These are phyloP conservation scores for Themeda triandra DNA, from an alignment of 176 grass and related monocot genomes.

Conservation along the genomic window DNA sequence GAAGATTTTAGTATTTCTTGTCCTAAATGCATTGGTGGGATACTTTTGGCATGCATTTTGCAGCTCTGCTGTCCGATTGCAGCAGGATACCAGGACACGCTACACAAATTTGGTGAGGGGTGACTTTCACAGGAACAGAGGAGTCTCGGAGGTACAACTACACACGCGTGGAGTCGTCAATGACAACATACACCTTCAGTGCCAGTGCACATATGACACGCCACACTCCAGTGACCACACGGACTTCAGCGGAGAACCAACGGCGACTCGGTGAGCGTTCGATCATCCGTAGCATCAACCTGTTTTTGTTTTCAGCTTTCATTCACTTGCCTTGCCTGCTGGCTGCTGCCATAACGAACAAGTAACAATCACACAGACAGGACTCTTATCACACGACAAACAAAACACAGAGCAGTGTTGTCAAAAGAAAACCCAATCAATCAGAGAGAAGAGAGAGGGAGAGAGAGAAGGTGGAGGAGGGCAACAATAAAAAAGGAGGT, in stretches of 20 bases:
- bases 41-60: too few relatives aligned
- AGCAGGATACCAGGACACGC: not conserved
- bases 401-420: not conserved
- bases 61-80: too few relatives aligned
- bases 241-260: too few relatives aligned
- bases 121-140: not conserved
- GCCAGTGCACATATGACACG: not conserved
- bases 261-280: too few relatives aligned
- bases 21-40: not conserved
- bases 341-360: not conserved
- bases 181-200: too few relatives aligned
- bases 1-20: not conserved
- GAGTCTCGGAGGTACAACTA: not conserved
- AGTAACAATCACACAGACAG: not conserved
- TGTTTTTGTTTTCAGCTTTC: not conserved
- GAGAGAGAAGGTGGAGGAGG: not conserved
- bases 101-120: not conserved
- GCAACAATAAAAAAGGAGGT: slow-evolving; percentile 1
- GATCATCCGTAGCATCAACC: not conserved
- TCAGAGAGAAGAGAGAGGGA: not conserved
- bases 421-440: not conserved
- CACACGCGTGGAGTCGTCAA: not conserved
- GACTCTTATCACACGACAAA: not conserved
- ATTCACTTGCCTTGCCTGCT: not conserved
- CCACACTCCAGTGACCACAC: not conserved